Base-by-base conservation (phyloP, 1,139 yeast species). In the Candida freyschussii region DNA sequence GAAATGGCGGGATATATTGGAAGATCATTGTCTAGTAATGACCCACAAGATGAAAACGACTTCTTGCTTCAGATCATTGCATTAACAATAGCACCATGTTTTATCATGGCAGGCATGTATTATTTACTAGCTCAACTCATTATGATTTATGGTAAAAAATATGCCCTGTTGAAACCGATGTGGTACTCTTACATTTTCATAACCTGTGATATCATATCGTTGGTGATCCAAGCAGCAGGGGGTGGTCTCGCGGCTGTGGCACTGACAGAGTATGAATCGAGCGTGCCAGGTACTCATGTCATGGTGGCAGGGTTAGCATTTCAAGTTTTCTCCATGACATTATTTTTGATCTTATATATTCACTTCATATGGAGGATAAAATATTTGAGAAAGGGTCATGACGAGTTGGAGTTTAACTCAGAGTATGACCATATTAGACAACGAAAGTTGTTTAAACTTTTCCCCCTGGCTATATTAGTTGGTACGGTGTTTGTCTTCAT, bases 51-150 rank as follows among this genome's bases (percentile, higher is more conserved):
- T 30, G 43, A 60, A 33, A 56, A 69, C 38, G 63, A 63, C 30
- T 86, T 67, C 53, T 57, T 84, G 34, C 58, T 78, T 42, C 95
- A 87, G 56, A 73, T 78, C 43, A 72, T 79, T 32, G 63, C 81
- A 38, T 63, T 86, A 41, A 85, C 95, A 0, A 62, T 87, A 33
- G 91, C 87, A 0, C 96, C 96, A 0, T 91, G 91, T 6, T 86
- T 89, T 55, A 67, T 84, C 34, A 83, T 85, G 87, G 96, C 83
- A 4, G 96, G 95, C 5, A 67, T 87, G 7, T 87, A 87, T 59
- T 83, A 75, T 50, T 60, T 80, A 32, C 67, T 86, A 48, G 93
- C 87, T 5, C 86, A 84, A 56, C 48, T 82, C 42, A 75, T 82
- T 27, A 75, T 81, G 33, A 63, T 84, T 7, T 82, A 75, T 55